Conservation (phyloP, 768 basidiomycete genomes). For the Lactarius quietus region DNA sequence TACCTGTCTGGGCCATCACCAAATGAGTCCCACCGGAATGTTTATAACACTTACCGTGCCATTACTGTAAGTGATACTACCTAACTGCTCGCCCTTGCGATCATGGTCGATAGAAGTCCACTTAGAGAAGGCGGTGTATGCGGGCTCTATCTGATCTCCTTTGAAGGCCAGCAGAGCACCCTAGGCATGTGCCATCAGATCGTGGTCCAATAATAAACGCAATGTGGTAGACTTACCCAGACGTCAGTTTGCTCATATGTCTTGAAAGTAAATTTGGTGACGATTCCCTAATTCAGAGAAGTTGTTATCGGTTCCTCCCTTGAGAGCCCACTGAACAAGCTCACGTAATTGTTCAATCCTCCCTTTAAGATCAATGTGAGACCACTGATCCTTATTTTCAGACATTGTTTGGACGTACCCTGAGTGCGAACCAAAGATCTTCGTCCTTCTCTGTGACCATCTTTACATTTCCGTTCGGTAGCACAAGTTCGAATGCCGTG, state of each 20-base stretch:
- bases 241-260: neutral
- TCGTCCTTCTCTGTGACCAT: neutral
- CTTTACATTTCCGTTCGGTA: conserved; percentile 21
- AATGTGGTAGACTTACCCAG: neutral
- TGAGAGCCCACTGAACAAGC: neutral
- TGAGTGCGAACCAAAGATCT: too few relatives aligned
- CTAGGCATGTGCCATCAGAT: neutral
- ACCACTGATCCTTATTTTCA: neutral
- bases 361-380: neutral
- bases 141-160: neutral
- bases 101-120: neutral
- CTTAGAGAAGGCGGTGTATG: neutral
- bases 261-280: conserved; percentile 6
- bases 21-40: neutral
- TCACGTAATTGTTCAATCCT: conserved; percentile 11
- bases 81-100: neutral
- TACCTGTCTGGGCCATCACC: conserved; percentile 43
- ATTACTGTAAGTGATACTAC: neutral
- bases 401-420: neutral
- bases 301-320: neutral
- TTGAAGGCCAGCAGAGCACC: neutral
- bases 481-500: conserved; percentile 23
- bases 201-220: neutral
- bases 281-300: conserved; percentile 1
- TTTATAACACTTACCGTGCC: conserved; percentile 16